Conservation (phyloP, 2,329 filamentous ascomycete genomes). For the Cercospora brassicicola region DNA sequence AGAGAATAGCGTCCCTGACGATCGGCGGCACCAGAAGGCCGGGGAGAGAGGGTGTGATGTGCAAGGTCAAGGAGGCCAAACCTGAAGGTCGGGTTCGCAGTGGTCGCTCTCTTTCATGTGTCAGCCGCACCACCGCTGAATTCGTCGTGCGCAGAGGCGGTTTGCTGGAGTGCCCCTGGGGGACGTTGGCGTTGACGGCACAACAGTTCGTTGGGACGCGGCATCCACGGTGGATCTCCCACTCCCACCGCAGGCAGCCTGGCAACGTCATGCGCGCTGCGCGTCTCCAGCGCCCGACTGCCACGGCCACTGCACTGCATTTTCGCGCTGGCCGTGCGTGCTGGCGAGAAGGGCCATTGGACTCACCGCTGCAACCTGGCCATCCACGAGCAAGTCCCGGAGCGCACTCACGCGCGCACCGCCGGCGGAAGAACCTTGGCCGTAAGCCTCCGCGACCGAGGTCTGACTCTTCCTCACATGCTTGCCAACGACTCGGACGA, state of each 20-base stretch:
- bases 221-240: background rate
- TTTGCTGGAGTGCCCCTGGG: background rate
- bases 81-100: background rate
- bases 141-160: background rate
- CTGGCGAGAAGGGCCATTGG: background rate
- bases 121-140: background rate
- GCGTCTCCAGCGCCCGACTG: background rate
- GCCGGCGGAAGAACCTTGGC: background rate
- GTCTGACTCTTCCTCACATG: background rate
- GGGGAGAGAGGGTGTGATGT: background rate
- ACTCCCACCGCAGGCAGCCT: background rate
- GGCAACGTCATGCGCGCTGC: background rate
- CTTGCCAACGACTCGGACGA: background rate
- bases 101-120: background rate
- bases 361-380: background rate
- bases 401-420: background rate
- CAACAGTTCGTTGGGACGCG: background rate
- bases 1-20: background rate
- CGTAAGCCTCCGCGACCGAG: background rate
- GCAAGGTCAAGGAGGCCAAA: background rate
- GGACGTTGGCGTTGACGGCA: background rate
- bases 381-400: background rate
- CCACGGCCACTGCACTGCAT: background rate
- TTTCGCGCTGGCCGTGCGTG: background rate
- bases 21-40: background rate